Conservation (phyloP, 352 stramenopile genomes). For the Phytophthora chlamydospora region DNA sequence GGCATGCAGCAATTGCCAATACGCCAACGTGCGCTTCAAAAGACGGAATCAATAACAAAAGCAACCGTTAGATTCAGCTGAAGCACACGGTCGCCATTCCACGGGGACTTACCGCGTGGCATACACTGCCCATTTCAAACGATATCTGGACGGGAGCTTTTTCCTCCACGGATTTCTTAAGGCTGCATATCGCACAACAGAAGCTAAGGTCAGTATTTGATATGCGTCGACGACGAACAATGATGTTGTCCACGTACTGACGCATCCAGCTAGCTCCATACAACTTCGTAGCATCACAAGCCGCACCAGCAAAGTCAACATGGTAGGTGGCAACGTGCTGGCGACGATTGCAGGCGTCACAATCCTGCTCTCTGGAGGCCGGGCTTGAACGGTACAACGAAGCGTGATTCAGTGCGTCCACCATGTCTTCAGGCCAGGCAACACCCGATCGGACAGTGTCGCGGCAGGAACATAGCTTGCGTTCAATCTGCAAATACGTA, state of each 20-base stretch:
- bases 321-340: slow-evolving; percentile 68
- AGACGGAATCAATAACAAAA: slow-evolving; percentile 4
- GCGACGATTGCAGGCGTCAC: slow-evolving; percentile 75
- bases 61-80: slow-evolving; percentile 4
- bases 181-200: slow-evolving; percentile 22
- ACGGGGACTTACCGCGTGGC: slow-evolving; percentile 63
- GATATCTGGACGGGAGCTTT: slow-evolving; percentile 31
- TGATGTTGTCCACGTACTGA: slow-evolving; percentile 32
- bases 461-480: slow-evolving; percentile 69
- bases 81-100: background rate
- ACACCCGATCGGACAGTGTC: slow-evolving; percentile 72
- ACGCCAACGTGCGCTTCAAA: slow-evolving; percentile 68
- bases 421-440: slow-evolving; percentile 72
- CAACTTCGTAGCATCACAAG: slow-evolving; percentile 65
- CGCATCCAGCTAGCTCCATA: slow-evolving; percentile 75
- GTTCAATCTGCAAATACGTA: slow-evolving; percentile 61
- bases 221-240: background rate
- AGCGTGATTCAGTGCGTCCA: slow-evolving; percentile 54
- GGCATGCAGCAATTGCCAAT: slow-evolving; percentile 82
- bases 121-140: slow-evolving; percentile 83
- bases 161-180: slow-evolving; percentile 46
- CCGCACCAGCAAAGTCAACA: slow-evolving; percentile 63
- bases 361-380: slow-evolving; percentile 48
- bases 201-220: slow-evolving; percentile 1
- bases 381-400: slow-evolving; percentile 46